Percentiles rank a stretch among this genome's conserved stretches.
phyloP scores from a whole-genome alignment of 352 stramenopile genomes.

The Phytophthora cryptogea region DNA sequence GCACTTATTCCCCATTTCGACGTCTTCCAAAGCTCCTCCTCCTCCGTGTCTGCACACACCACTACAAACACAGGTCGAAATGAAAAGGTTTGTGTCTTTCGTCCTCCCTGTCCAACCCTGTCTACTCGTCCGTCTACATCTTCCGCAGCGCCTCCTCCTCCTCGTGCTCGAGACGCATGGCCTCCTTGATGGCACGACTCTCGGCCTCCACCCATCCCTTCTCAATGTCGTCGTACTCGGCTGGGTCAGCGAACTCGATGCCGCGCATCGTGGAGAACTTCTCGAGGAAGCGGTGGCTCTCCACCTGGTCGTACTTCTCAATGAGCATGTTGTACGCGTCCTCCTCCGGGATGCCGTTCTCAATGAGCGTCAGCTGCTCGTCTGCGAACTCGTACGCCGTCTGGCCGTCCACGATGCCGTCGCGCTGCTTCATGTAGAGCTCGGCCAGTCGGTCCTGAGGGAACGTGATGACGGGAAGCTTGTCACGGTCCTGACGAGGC shows the following conservation, averaged over 20 bases:
- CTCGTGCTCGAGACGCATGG: conserved; percentile 85
- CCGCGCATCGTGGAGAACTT: conserved; percentile 84
- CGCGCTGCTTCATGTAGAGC: conserved; percentile 78
- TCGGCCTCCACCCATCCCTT: conserved; percentile 82
- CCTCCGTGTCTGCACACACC: not conserved
- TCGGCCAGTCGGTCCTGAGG: conserved; percentile 84
- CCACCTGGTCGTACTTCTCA: conserved; percentile 86
- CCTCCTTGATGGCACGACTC: conserved; percentile 81
- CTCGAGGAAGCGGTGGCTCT: conserved; percentile 78
- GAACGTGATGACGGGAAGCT: conserved; percentile 81
- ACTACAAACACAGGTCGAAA: not conserved
- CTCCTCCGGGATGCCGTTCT: conserved; percentile 79
- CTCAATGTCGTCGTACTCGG: conserved; percentile 84
- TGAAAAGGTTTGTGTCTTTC: conserved; percentile 3
- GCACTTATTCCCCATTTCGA: conserved; percentile 24
- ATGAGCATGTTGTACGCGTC: conserved; percentile 81
- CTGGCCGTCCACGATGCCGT: conserved; percentile 72
- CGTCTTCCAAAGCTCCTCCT: not conserved
- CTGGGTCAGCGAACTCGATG: conserved; percentile 75
- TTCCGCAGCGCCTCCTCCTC: conserved; percentile 76
- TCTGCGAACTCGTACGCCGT: conserved; percentile 89
- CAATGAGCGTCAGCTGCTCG: conserved; percentile 85
- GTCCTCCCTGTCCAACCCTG: not conserved
- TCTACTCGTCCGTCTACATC: conserved; percentile 43
- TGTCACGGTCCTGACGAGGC: conserved; percentile 74